Percentiles rank a stretch among this genome's conserved stretches.
These are phyloP conservation scores for Cladosporium sp. DNA, from an alignment of 2,329 filamentous ascomycete species.

Conservation along the genomic window DNA sequence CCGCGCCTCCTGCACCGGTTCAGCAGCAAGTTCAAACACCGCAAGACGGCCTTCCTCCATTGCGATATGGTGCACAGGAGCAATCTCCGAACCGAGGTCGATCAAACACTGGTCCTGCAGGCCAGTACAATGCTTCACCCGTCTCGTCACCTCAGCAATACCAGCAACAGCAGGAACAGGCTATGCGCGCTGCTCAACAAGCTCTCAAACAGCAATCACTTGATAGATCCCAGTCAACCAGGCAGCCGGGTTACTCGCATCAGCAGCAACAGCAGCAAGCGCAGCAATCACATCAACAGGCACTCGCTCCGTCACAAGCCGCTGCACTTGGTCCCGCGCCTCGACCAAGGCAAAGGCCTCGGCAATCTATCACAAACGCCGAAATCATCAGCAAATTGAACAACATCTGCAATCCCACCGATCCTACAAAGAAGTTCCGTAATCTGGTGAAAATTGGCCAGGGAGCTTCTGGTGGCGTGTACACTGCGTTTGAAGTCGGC, in stretches of 20 bases:
- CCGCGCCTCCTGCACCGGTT: slow-evolving; percentile 37
- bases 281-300: slow-evolving; percentile 22
- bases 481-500: slow-evolving; percentile 77
- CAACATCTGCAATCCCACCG: slow-evolving; percentile 82
- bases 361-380: slow-evolving; percentile 62
- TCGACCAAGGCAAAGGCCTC: slow-evolving; percentile 67
- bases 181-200: slow-evolving; percentile 72
- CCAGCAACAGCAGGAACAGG: slow-evolving; percentile 76
- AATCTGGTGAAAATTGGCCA: slow-evolving; percentile 93
- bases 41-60: slow-evolving; percentile 1
- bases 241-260: slow-evolving; percentile 43
- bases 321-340: slow-evolving; percentile 50
- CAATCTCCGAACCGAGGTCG: slow-evolving; percentile 34
- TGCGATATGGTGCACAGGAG: slow-evolving; percentile 1
- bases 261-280: slow-evolving; percentile 43
- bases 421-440: slow-evolving; percentile 81
- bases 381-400: slow-evolving; percentile 80
- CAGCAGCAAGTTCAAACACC: slow-evolving; percentile 1
- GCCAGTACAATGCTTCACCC: slow-evolving; percentile 42
- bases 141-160: slow-evolving; percentile 40
- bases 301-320: slow-evolving; percentile 39
- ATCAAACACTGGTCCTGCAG: slow-evolving; percentile 39
- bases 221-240: slow-evolving; percentile 57
- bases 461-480: slow-evolving; percentile 93
- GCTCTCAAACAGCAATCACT: slow-evolving; percentile 62